These are phyloP conservation scores for Scalesia atractyloides DNA, from an alignment of 129 eudicot genomes.

Conservation along the genomic window DNA sequence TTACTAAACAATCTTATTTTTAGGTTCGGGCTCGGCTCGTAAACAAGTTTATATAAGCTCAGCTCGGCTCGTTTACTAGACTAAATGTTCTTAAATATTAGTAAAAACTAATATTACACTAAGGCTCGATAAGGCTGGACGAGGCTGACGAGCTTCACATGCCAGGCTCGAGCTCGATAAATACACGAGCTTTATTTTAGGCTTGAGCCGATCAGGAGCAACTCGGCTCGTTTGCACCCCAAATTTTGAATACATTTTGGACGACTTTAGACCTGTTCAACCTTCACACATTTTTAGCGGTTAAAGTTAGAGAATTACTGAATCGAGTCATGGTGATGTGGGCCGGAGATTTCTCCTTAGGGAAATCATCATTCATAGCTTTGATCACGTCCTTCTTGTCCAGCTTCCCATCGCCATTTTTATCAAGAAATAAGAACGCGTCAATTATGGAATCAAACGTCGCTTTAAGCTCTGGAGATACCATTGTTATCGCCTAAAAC, in stretches of 20 bases:
- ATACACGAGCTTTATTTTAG: too few species aligned
- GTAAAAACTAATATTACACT: too few species aligned
- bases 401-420: conserved; percentile 71
- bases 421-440: conserved; percentile 71
- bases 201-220: too few species aligned
- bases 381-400: conserved; percentile 61
- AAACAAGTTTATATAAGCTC: too few species aligned
- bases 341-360: conserved; percentile 61
- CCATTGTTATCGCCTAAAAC: conserved; percentile 46
- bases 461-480: conserved; percentile 46
- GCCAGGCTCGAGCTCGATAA: too few species aligned
- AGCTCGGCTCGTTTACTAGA: too few species aligned
- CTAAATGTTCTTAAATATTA: too few species aligned
- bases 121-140: too few species aligned
- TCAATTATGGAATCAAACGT: conserved; percentile 61
- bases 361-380: conserved; percentile 56
- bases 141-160: too few species aligned
- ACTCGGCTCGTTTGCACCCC: too few species aligned
- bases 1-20: too few species aligned
- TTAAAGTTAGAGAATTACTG: conserved; percentile 29
- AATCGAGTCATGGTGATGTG: conserved; percentile 60
- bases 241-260: neutral
- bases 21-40: too few species aligned
- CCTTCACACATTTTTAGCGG: neutral
- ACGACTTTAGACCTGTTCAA: neutral